phyloP scores from a whole-genome alignment of 768 basidiomycete species.

The Lactarius pseudohatsudake region DNA sequence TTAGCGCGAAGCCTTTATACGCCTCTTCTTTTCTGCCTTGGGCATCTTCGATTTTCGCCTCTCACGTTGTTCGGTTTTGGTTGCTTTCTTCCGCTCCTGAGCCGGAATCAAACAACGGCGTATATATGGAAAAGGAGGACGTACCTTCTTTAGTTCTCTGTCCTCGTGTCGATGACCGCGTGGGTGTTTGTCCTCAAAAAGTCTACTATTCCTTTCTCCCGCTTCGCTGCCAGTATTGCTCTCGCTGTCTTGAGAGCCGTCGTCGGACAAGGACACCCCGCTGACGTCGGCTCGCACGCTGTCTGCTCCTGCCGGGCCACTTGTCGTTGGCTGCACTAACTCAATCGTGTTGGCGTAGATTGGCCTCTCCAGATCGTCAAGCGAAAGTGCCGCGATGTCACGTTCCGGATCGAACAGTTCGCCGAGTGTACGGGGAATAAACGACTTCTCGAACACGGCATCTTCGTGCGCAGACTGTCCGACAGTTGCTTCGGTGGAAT shows the following conservation, averaged over 20 bases:
- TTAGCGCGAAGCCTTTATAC: conserved; percentile 55
- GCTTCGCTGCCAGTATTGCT: conserved; percentile 40
- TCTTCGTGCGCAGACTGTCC: conserved; percentile 64
- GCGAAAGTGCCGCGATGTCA: conserved; percentile 72
- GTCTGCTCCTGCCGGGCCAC: conserved; percentile 25
- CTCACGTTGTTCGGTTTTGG: conserved; percentile 84
- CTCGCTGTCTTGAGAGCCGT: conserved; percentile 33
- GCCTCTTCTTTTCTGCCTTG: conserved; percentile 90
- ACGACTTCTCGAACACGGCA: conserved; percentile 83
- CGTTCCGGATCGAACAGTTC: conserved; percentile 95
- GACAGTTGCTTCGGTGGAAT: conserved; percentile 23
- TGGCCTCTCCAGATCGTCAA: conserved; percentile 68
- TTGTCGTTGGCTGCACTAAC: conserved; percentile 48
- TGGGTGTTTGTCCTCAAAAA: conserved; percentile 55
- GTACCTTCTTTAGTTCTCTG: conserved; percentile 84
- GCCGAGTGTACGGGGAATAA: conserved; percentile 89
- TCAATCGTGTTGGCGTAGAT: conserved; percentile 91
- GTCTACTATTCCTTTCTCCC: conserved; percentile 36
- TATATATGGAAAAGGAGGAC: neutral
- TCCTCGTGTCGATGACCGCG: conserved; percentile 94
- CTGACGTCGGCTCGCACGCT: conserved; percentile 24
- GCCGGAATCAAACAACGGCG: conserved; percentile 13
- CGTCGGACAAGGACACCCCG: conserved; percentile 27
- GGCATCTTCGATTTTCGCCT: conserved; percentile 92
- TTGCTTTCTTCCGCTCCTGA: conserved; percentile 89